Percentiles rank a stretch among this genome's conserved stretches.
Evolutionary conservation across 306 rosid genomes (phyloP).

Genomic region (Myrica gale): DNA sequence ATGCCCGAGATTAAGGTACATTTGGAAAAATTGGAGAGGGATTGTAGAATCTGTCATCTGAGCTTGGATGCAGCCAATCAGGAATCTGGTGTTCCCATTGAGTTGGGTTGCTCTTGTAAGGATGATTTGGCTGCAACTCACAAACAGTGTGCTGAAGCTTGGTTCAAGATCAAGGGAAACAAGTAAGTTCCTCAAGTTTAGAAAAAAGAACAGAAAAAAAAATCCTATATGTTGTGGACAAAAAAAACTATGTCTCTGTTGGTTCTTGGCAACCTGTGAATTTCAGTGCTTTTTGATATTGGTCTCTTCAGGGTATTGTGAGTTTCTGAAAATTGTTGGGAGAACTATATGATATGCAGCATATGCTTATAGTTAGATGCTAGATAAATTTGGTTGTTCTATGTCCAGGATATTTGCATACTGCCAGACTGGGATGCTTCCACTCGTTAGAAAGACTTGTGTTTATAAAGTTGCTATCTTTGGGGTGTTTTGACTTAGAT

Average conservation of each 20-base stretch:
- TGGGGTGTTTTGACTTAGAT: not conserved
- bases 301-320: slow-evolving; percentile 2
- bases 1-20: slow-evolving; percentile 48
- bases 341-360: not conserved
- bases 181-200: slow-evolving; percentile 48
- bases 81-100: slow-evolving; percentile 81
- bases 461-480: not conserved
- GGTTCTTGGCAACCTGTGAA: not conserved
- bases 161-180: slow-evolving; percentile 96
- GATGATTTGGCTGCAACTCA: slow-evolving; percentile 96
- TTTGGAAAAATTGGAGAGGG: slow-evolving; percentile 68
- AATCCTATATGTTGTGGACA: slow-evolving; percentile 7
- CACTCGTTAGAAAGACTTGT: not conserved
- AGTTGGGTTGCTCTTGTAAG: slow-evolving; percentile 87
- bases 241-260: not conserved
- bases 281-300: not conserved
- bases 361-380: not conserved
- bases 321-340: not conserved
- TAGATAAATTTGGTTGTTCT: not conserved
- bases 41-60: slow-evolving; percentile 79
- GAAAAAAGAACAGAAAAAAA: not conserved
- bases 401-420: not conserved
- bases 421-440: not conserved
- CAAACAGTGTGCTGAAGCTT: slow-evolving; percentile 90
- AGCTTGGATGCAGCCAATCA: slow-evolving; percentile 70